phyloP scores from a whole-genome alignment of 2,329 filamentous ascomycete species.

The Trichoderma sp. region DNA sequence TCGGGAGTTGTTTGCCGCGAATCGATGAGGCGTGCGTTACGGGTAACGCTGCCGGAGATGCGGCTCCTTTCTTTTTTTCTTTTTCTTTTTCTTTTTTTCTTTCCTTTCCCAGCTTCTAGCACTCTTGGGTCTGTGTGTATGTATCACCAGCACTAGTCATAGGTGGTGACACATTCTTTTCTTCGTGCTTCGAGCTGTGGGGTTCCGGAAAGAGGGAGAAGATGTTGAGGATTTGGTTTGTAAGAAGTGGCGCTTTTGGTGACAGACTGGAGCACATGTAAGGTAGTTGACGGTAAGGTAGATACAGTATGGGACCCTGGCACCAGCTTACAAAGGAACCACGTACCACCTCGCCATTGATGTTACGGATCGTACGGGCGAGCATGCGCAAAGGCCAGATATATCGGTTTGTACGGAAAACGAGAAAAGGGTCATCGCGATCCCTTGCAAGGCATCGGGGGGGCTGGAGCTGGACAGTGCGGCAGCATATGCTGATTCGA shows the following conservation, averaged over 20 bases:
- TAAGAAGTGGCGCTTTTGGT: neutral
- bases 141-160: no score
- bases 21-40: constrained; percentile 12
- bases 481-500: neutral
- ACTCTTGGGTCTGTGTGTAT: no score
- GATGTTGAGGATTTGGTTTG: no score
- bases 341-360: no score
- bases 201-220: no score
- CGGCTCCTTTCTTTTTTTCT: constrained; percentile 5
- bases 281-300: neutral
- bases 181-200: no score
- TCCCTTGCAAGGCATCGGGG: neutral
- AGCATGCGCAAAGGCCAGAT: no score
- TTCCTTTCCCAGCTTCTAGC: neutral
- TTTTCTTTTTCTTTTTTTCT: neutral
- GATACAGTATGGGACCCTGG: neutral
- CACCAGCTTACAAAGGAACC: no score
- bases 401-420: no score
- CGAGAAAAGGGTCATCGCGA: neutral
- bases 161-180: no score
- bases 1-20: neutral
- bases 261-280: neutral
- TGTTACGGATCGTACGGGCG: no score
- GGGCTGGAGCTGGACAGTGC: constrained; percentile 18
- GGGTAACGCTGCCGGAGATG: constrained; percentile 14